Conservation (phyloP, 164 flowering plant genomes). For the Vitis vinifera region ASM3070453v1 NC_081814.1:3019501-3020000, state of each 20-base stretch:
- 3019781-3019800: neutral
- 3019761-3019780: slow-evolving; percentile 16
- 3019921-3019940: too few relatives aligned
- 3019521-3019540: slow-evolving; percentile 7
- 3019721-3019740: slow-evolving; percentile 8
- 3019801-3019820: too few relatives aligned
- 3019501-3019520: neutral
- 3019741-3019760: slow-evolving; percentile 12
- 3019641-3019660: slow-evolving; percentile 15
- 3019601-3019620: slow-evolving; percentile 13
- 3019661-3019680: slow-evolving; percentile 17
- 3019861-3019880: too few relatives aligned
- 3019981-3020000: too few relatives aligned
- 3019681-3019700: neutral
- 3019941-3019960: too few relatives aligned
- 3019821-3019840: too few relatives aligned
- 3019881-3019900: too few relatives aligned
- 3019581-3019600: slow-evolving; percentile 12
- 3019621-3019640: slow-evolving; percentile 19
- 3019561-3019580: slow-evolving; percentile 8
- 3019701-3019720: slow-evolving; percentile 6
- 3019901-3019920: too few relatives aligned
- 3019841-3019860: too few relatives aligned
- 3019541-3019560: neutral
- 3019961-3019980: too few relatives aligned